A percentile compares a stretch with the other conserved stretches of the same genome.
Evolutionary conservation across 345 rosid genomes (phyloP).

Genomic region (Dipteronia dyeriana): DNA sequence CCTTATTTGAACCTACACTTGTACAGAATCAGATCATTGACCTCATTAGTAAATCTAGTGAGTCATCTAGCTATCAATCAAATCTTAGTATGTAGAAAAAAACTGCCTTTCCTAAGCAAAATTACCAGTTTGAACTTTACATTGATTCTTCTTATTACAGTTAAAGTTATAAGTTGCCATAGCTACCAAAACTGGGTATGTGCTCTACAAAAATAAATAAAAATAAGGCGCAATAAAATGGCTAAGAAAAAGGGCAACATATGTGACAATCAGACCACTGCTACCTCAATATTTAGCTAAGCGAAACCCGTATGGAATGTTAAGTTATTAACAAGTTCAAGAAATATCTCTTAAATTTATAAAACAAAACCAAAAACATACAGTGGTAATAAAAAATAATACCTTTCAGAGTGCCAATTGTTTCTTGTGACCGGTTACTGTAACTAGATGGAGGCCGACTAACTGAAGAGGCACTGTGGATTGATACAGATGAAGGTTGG

Average conservation of each 20-base stretch:
- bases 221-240: neutral
- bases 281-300: neutral
- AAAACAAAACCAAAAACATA: neutral
- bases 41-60: constrained; percentile 18
- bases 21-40: constrained; percentile 25
- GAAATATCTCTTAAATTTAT: neutral
- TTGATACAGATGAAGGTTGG: constrained; percentile 49
- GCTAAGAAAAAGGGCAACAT: neutral
- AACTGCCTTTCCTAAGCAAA: constrained; percentile 1
- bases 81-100: constrained; percentile 3
- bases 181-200: neutral
- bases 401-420: constrained; percentile 73
- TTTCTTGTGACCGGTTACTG: constrained; percentile 64
- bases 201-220: neutral
- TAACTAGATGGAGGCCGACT: constrained; percentile 82
- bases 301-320: constrained; percentile 1
- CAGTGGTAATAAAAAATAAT: neutral
- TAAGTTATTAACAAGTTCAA: neutral
- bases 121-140: neutral
- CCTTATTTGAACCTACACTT: constrained; percentile 65
- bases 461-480: constrained; percentile 56
- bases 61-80: constrained; percentile 6
- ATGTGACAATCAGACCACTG: neutral
- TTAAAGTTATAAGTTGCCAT: neutral
- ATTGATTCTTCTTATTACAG: neutral